phyloP scores from a whole-genome alignment of 345 rosid species.

The Salix koriyanagi region DNA sequence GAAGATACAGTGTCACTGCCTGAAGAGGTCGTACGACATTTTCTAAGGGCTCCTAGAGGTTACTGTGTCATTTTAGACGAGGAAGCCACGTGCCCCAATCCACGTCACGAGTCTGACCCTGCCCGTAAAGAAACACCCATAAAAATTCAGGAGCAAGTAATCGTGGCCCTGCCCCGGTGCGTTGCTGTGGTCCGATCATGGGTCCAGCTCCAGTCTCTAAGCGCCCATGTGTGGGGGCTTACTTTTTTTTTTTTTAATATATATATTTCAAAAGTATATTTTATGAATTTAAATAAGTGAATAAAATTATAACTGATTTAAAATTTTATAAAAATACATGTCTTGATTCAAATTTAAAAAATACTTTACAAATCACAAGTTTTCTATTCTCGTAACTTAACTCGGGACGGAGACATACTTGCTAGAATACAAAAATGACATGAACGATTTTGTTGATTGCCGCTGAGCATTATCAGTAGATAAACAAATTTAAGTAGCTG shows the following conservation, averaged over 20 bases:
- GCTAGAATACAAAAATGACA: not conserved
- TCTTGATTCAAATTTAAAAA: too few species aligned
- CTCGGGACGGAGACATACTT: not conserved
- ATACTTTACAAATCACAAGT: too few species aligned
- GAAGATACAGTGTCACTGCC: not conserved
- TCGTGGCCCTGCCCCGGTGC: constrained; percentile 8
- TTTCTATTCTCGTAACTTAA: too few species aligned
- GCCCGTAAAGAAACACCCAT: constrained; percentile 3
- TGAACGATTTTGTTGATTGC: not conserved
- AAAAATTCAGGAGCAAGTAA: constrained; percentile 14
- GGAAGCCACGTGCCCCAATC: not conserved
- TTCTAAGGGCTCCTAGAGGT: constrained; percentile 9
- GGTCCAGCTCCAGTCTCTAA: not conserved
- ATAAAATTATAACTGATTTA: too few species aligned
- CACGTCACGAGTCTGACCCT: not conserved
- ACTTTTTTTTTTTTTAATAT: too few species aligned
- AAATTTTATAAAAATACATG: too few species aligned
- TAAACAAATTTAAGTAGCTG: not conserved
- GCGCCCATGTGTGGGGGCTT: not conserved
- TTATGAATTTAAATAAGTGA: too few species aligned
- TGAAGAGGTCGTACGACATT: constrained; percentile 9
- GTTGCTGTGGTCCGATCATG: not conserved
- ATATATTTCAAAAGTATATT: too few species aligned
- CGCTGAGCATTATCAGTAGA: not conserved
- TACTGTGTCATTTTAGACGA: constrained; percentile 14